Base-by-base conservation (phyloP, 768 basidiomycete genomes). In the Wakefieldia striispora region DNA sequence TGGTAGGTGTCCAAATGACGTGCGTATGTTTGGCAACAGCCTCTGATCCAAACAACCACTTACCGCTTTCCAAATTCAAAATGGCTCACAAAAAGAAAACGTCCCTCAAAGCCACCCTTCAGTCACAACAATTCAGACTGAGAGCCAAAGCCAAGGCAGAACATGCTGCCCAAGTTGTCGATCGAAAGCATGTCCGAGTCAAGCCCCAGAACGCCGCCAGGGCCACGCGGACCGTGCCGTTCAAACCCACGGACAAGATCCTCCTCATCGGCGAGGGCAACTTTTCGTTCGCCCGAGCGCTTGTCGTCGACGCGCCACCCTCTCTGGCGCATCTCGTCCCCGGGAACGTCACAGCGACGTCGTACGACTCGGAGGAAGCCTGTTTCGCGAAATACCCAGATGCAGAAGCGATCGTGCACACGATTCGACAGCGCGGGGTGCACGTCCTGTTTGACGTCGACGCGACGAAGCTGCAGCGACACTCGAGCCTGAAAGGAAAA, bases 241-340 rank as follows among this genome's bases (percentile, higher is more conserved):
- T 89, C 67, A 66, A 64, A 13, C 62, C 79, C 0, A 82, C 79
- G 8, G 84, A 91, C 61, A 79, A 65, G 41, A 85, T 91, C 29
- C 74, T 91, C 19, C 76, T 95, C 26, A 72, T 98, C 45, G 95
- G 95, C 9, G 95, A 98, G 73, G 95, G 92, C 11, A 91, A 97
- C 66, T 97, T 98, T 62, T 95, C 95, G 1, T 98, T 91, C 59
- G 78, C 93, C 3, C 81, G 80, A 23, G 84, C 93, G 14, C 75
- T 97, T 14, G 68, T 90, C 23, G 57, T 72, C 12, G 58, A 72
- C 43, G 75, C 81, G 0, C 73, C 76, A 2, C 49, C 69, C 29
- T 63, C 69, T 7, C 62, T 89, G 38, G 73, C 72, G 26, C 69
- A 75, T 53, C 70, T 91, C 3, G 80, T 83, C 0, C 73, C 84